Conservation (phyloP, 352 stramenopile species). For the Pilasporangium apinafurcum region DNA sequence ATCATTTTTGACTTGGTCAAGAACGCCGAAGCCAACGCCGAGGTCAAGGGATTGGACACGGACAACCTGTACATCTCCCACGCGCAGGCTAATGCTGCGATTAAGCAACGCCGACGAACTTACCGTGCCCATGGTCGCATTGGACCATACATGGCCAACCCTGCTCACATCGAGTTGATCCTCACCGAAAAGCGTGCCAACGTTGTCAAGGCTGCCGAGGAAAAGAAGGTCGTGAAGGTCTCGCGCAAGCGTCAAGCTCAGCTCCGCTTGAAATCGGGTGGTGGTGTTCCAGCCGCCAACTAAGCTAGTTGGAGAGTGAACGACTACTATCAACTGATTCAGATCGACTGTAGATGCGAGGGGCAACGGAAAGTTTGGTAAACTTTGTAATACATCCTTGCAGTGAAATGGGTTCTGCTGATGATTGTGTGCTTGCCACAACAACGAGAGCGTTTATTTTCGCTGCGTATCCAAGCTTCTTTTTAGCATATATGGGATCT, state of each 20-base stretch:
- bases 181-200: constrained; percentile 94
- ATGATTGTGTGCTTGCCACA: constrained; percentile 9
- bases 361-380: constrained; percentile 32
- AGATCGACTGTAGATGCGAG: constrained; percentile 37
- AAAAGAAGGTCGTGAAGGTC: constrained; percentile 78
- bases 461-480: no score
- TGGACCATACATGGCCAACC: constrained; percentile 98
- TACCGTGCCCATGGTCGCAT: constrained; percentile 98
- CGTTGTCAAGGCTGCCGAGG: constrained; percentile 91
- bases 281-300: constrained; percentile 76
- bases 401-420: constrained; percentile 73
- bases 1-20: constrained; percentile 98
- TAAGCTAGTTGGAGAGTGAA: constrained; percentile 33
- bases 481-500: no score
- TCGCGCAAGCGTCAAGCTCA: constrained; percentile 86
- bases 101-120: constrained; percentile 98
- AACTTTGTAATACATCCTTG: constrained; percentile 78
- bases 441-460: no score
- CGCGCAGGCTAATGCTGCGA: constrained; percentile 96
- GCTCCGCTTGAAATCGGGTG: constrained; percentile 86
- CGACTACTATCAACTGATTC: constrained; percentile 10
- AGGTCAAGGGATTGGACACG: constrained; percentile 96
- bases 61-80: constrained; percentile 97
- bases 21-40: constrained; percentile 98
- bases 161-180: constrained; percentile 99